Conservation (phyloP, 139 green algal genomes). For the Coelastrella sp. region DNA sequence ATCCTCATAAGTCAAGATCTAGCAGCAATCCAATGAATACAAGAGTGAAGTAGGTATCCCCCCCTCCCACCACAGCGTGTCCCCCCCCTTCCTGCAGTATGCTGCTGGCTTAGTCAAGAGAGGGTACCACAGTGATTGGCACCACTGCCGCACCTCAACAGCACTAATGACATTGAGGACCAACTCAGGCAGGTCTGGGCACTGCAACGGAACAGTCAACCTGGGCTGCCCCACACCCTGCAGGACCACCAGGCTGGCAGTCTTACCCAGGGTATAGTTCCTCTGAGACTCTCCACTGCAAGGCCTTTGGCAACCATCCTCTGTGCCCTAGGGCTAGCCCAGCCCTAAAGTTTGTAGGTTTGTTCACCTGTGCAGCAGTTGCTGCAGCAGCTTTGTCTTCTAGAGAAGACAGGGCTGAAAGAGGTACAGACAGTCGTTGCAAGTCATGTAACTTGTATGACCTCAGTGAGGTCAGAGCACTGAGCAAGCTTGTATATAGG, state of each 20-base stretch:
- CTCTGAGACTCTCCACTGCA: slow-evolving; percentile 50
- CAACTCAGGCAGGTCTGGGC: slow-evolving; percentile 80
- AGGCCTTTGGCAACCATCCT: slow-evolving; percentile 79
- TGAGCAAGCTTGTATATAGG: no score
- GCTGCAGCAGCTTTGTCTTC: slow-evolving; percentile 45
- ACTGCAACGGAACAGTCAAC: slow-evolving; percentile 74
- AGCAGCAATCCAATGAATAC: no score
- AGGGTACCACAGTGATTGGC: no score
- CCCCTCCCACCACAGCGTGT: no score
- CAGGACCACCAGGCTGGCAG: slow-evolving; percentile 54
- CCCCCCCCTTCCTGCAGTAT: no score
- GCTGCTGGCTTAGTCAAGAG: no score
- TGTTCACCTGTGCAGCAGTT: slow-evolving; percentile 4
- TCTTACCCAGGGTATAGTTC: slow-evolving; percentile 60
- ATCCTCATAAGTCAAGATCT: no score
- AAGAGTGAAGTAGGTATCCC: no score
- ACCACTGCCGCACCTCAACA: slow-evolving; percentile 60
- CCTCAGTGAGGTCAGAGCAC: no score
- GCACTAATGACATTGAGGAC: slow-evolving; percentile 77
- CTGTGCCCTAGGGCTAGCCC: slow-evolving; percentile 74
- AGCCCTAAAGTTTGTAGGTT: slow-evolving; percentile 68
- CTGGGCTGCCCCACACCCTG: not conserved
- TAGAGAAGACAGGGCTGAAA: no score
- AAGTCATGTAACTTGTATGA: not conserved
- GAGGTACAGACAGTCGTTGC: not conserved